Evolutionary conservation across 371 early-diverging fungal genomes (phyloP), one percentile per base, ranked within the genome.

Genomic region (Mucor saturninus): DNA sequence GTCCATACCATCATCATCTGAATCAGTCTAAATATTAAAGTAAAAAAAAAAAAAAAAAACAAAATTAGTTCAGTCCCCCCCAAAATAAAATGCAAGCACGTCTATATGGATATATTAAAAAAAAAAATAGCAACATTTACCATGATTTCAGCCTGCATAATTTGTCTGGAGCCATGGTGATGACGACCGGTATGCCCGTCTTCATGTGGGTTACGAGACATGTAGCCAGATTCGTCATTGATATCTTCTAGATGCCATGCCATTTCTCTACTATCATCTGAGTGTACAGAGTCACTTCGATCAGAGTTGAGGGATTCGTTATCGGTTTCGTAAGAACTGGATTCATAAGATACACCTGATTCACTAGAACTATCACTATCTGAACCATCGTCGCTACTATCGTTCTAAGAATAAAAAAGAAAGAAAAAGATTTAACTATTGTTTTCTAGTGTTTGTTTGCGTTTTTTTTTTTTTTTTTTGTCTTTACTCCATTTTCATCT

Each of bases 201-300:
- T 21, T 46, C 43, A 14, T 32, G 15, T 53, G n/a, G 14, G 37
- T 53, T 35, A 53, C 51, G 51, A 31, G 32, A 26, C 51, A 51
- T 30, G 31, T 30, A 32, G 1, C 32, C 51, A 51, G 30, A n/a
- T 5, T 32, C 53, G 32, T 53, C 53, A 37, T 14, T 35, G 31
- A 53, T 53, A 53, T 79, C 83, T 10, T 63, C 69, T 3, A 57
- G 8, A 8, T 62, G 63, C 69, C 73, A 73, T 5, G 68, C 48
- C 32, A 51, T 39, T 9, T 67, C 62, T 57, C 53, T 38, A 31
- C 50, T 61, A 11, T 56, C 48, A 46, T 61, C 53, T 0, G 67
- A 67, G 38, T 67, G 57, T 26, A 67, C 46, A 0, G 67, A 67
- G 5, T 67, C 67, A 28, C 62, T 67, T 29, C 61, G 48, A 56